Evolutionary conservation across 306 rosid genomes (phyloP), one percentile per base, ranked within the genome.

Genomic region (Vigna trinervia): DNA sequence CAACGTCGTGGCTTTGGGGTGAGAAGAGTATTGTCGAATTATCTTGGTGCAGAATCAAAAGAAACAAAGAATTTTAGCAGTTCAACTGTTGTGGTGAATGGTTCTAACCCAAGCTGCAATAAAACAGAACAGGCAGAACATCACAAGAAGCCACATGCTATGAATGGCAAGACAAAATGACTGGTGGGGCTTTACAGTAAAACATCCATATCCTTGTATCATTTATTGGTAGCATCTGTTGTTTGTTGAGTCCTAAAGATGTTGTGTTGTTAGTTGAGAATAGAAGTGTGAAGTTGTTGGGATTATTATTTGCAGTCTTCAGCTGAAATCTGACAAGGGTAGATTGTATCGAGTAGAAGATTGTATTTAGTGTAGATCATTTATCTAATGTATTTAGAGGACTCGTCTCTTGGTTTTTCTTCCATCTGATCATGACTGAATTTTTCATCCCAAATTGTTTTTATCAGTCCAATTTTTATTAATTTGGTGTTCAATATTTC

Each of bases 41-140:
- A 94, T 86, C 98, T 94, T 19, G 96, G 98, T 26, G 97, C 74
- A 13, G 98, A 94, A 50, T 53, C 86, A 5, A 94, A 91, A 68
- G 84, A 86, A 63, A 80, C 87, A 17, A 93, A 80, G 79, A 59
- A 82, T 20, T 73, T 86, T 47, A 83, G 85, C 78, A 88, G 87
- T 72, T 65, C 88, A 65, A 73, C 41, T 45, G 92, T 83, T 39
- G 93, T 84, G 83, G 83, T 77, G 66, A 77, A 51, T 72, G 17
- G 76, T 60, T 70, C 84, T 48, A 79, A 54, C 77, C 15, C 60
- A 64, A 64, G 64, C 61, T 12, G 69, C 34, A 32, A 26, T 17
- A 77, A 22, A 81, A 64, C 64, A 51, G 75, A 84, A 67, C 46
- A 80, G 14, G 72, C 22, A 39, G 80, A 69, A 61, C 6, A 38